phyloP scores from a whole-genome alignment of 371 early-diverging fungal species.

The Actinomortierella wolfii region DNA sequence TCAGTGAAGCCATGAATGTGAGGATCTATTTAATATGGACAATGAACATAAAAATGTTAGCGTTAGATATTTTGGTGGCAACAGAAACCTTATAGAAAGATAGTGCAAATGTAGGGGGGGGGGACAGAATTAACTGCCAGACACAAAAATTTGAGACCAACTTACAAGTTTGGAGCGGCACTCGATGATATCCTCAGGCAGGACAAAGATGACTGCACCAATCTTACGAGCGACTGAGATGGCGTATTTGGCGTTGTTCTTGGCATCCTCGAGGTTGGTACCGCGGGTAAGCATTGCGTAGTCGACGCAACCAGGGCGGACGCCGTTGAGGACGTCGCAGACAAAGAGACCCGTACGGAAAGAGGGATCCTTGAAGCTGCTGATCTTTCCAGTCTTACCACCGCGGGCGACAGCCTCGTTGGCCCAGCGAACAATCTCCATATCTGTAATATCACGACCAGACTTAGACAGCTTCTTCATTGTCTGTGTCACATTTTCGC shows the following conservation, averaged over 20 bases:
- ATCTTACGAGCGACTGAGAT: conserved; percentile 97
- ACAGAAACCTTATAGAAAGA: too few relatives aligned
- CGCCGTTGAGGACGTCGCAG: conserved; percentile 89
- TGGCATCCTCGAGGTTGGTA: conserved; percentile 77
- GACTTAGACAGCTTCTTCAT: conserved; percentile 80
- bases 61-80: too few relatives aligned
- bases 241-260: conserved; percentile 92
- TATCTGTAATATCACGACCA: conserved; percentile 85
- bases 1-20: conserved; percentile 89
- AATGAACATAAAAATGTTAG: too few relatives aligned
- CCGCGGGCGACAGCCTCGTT: conserved; percentile 76
- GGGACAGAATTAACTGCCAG: too few relatives aligned
- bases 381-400: conserved; percentile 73
- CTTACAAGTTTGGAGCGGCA: conserved; percentile 73
- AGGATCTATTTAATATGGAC: conserved; percentile 59
- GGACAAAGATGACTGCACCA: conserved; percentile 96
- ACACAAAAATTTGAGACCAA: too few relatives aligned
- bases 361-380: conserved; percentile 82
- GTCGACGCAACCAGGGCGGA: conserved; percentile 91
- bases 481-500: conserved; percentile 93
- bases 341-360: conserved; percentile 84
- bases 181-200: conserved; percentile 97
- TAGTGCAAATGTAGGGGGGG: too few relatives aligned
- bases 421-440: conserved; percentile 94
- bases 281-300: conserved; percentile 85